Evolutionary conservation across 2,329 filamentous ascomycete genomes (phyloP).

Genomic region (Aschersonia sp.): DNA sequence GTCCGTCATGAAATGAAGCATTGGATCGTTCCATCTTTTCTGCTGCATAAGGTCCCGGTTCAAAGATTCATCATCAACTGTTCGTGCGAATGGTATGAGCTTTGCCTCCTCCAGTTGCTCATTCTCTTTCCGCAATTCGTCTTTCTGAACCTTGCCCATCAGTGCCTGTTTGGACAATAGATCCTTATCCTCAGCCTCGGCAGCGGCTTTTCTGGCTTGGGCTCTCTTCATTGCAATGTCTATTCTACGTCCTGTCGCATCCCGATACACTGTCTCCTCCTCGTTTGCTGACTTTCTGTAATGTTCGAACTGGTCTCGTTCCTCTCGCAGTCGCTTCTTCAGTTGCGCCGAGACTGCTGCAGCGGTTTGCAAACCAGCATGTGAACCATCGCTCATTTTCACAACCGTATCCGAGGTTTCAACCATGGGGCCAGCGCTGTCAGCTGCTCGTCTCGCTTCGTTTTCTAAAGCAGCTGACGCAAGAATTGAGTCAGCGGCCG

Average conservation of each 20-base stretch:
- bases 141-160: conserved; percentile 73
- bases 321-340: conserved; percentile 49
- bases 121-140: conserved; percentile 47
- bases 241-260: conserved; percentile 86
- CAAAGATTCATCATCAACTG: conserved; percentile 72
- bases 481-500: conserved; percentile 63
- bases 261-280: conserved; percentile 83
- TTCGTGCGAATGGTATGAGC: conserved; percentile 64
- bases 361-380: conserved; percentile 76
- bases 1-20: conserved; percentile 59
- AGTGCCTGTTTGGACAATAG: conserved; percentile 52
- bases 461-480: conserved; percentile 56
- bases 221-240: conserved; percentile 85
- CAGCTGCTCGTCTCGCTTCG: conserved; percentile 30
- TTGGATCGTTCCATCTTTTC: conserved; percentile 87
- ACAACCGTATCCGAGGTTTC: conserved; percentile 31
- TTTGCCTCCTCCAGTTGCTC: conserved; percentile 67
- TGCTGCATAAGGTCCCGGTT: conserved; percentile 68
- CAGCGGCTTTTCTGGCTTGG: conserved; percentile 53
- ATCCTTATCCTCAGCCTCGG: conserved; percentile 60
- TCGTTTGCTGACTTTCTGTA: conserved; percentile 30
- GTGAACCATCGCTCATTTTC: conserved; percentile 76
- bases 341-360: conserved; percentile 60
- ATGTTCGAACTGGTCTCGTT: conserved; percentile 35
- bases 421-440: conserved; percentile 34